Conservation (phyloP, 768 basidiomycete genomes). For the Hygrocybe punicea region DNA sequence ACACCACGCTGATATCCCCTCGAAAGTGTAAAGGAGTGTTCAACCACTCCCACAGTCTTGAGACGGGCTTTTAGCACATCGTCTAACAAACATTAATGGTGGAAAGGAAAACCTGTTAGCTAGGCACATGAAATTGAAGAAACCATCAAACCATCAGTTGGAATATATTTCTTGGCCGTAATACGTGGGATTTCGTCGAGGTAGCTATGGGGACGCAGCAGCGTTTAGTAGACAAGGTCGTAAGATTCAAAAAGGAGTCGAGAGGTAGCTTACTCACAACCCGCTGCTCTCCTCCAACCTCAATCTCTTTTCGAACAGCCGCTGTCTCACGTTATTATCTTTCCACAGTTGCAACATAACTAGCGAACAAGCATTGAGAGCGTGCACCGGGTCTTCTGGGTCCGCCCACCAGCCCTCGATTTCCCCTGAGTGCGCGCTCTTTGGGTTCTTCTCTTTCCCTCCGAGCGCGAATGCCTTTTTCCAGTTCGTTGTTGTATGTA, state of each 20-base stretch:
- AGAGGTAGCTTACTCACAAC: conserved; percentile 53
- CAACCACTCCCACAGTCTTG: conserved; percentile 78
- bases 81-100: conserved; percentile 36
- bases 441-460: conserved; percentile 60
- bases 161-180: conserved; percentile 76
- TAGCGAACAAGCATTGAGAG: conserved; percentile 57
- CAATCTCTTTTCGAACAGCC: conserved; percentile 61
- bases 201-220: conserved; percentile 47
- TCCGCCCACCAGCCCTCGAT: conserved; percentile 85
- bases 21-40: conserved; percentile 70
- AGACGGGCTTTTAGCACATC: conserved; percentile 79
- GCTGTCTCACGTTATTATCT: conserved; percentile 61
- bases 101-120: conserved; percentile 5
- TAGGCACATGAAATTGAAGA: conserved; percentile 10
- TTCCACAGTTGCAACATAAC: conserved; percentile 75
- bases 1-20: conserved; percentile 54
- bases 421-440: conserved; percentile 66
- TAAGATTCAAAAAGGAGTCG: conserved; percentile 7
- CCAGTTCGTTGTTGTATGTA: conserved; percentile 65
- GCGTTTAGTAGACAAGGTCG: conserved; percentile 3
- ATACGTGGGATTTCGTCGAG: conserved; percentile 78
- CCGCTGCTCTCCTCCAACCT: conserved; percentile 81
- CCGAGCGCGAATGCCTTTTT: conserved; percentile 63
- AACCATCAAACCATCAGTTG: conserved; percentile 59
- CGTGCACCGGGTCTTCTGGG: conserved; percentile 75